Evolutionary conservation across 306 rosid species (phyloP), one percentile per base, ranked within the genome.

Genomic region (Trifolium subterraneum): DNA sequence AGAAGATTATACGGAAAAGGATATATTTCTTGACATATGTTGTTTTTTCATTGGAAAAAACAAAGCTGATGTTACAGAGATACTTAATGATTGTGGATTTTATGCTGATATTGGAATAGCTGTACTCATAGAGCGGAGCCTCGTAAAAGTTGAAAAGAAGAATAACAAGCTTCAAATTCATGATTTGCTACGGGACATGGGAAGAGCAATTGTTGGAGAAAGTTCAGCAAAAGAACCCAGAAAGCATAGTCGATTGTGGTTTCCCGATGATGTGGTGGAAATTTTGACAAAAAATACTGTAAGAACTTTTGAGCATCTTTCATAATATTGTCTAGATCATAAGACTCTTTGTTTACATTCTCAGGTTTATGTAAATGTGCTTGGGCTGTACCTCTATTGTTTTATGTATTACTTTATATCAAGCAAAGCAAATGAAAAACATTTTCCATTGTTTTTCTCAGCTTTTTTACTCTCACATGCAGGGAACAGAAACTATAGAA

Each of bases 121-220:
- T 25, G 29, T 25, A 2, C 29, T 85, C 0, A 12, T 64, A 44
- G 76, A 82, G 3, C 23, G 79, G 14, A 77, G 83, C 27, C 87
- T 82, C 4, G 0, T 82, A n/a, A 64, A 64, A 10, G 31, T 77
- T 65, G 73, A 27, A 22, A 77, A 47, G 20, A 70, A 48, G 20
- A 70, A 48, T 15, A 77, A 77, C 20, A 59, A 69, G 38, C 75
- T 77, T 48, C 35, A 36, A 47, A 59, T 77, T 75, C 80, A 77
- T 68, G 80, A 45, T 68, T 68, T 77, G 52, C 18, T 77, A 42
- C 18, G 72, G 51, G 83, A 80, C 27, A 86, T 83, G 84, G 90
- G 84, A 38, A 62, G 78, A 59, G 78, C 68, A 68, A 78, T 83
- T 22, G 69, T 72, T 56, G 75, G 80, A 6, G 42, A 62, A 11